Evolutionary conservation across 805 yeast species (phyloP).

Genomic region (Wickerhamiella australiensis): DNA sequence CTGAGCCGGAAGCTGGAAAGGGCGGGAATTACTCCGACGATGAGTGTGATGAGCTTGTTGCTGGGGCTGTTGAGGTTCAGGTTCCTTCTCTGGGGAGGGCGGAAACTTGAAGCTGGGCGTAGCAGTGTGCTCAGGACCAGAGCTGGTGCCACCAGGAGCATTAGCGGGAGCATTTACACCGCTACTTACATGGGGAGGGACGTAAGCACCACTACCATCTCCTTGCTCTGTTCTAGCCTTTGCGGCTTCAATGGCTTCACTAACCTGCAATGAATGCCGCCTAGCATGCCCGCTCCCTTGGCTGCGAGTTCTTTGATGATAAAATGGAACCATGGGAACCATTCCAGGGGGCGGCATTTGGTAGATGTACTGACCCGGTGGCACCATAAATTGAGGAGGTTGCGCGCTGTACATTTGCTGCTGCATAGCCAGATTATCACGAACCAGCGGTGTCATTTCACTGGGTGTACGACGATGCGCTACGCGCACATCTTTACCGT

Average conservation of each 20-base stretch:
- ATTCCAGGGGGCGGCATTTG: constrained; percentile 16
- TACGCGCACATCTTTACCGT: constrained; percentile 55
- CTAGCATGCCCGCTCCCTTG: constrained; percentile 43
- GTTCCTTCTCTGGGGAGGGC: constrained; percentile 16
- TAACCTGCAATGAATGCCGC: constrained; percentile 82
- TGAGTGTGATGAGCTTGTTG: constrained; percentile 35
- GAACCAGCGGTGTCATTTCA: constrained; percentile 85
- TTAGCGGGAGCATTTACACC: neutral
- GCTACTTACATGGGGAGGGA: neutral
- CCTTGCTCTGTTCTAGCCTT: constrained; percentile 58
- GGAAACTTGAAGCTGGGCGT: constrained; percentile 21
- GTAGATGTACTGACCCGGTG: constrained; percentile 30
- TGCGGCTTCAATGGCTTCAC: constrained; percentile 94
- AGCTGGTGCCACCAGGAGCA: neutral
- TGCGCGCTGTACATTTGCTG: constrained; percentile 85
- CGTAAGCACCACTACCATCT: neutral
- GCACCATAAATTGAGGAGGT: constrained; percentile 27
- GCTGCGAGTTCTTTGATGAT: constrained; percentile 11
- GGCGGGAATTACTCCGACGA: constrained; percentile 34
- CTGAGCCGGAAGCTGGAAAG: constrained; percentile 20
- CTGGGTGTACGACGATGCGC: constrained; percentile 98
- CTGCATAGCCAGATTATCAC: constrained; percentile 64
- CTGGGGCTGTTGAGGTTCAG: constrained; percentile 14
- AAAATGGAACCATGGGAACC: constrained; percentile 9
- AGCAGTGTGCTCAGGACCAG: constrained; percentile 2